Evolutionary conservation across 352 stramenopile species (phyloP).

Genomic region (Globisporangium acanthophoron): DNA sequence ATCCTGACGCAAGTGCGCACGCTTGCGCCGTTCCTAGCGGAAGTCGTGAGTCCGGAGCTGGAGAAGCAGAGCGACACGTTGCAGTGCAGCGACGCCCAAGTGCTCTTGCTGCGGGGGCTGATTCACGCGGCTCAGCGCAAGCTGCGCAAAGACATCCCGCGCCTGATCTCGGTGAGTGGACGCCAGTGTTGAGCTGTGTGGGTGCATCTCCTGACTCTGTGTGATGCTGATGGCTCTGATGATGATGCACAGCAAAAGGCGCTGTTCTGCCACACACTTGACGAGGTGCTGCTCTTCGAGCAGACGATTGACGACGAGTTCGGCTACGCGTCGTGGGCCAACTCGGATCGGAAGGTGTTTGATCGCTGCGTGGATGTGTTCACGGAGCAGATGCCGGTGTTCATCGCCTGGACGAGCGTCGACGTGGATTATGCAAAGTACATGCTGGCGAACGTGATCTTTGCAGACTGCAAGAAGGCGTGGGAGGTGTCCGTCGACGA

Average conservation of each 20-base stretch:
- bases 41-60: constrained; percentile 40
- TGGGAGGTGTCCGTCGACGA: constrained; percentile 1
- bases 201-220: constrained; percentile 3
- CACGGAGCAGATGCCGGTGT: constrained; percentile 32
- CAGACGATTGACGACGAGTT: constrained; percentile 54
- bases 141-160: constrained; percentile 37
- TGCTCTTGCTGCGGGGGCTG: constrained; percentile 52
- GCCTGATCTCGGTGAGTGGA: constrained; percentile 31
- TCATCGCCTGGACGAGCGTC: constrained; percentile 63
- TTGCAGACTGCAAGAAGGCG: constrained; percentile 3
- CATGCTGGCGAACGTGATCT: constrained; percentile 20
- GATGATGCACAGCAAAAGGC: constrained; percentile 20
- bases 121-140: constrained; percentile 40
- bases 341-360: constrained; percentile 29
- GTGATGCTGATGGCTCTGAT: no score
- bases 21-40: constrained; percentile 37
- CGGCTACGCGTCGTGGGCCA: constrained; percentile 49
- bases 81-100: constrained; percentile 50
- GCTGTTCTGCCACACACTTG: constrained; percentile 64
- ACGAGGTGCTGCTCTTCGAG: constrained; percentile 76
- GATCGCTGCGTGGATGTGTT: constrained; percentile 61
- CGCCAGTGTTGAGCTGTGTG: background rate
- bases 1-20: constrained; percentile 48
- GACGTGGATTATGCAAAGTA: constrained; percentile 51
- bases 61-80: constrained; percentile 36